These are phyloP conservation scores for Phytophthora quininea DNA, from an alignment of 352 stramenopile genomes.

Conservation along the genomic window DNA sequence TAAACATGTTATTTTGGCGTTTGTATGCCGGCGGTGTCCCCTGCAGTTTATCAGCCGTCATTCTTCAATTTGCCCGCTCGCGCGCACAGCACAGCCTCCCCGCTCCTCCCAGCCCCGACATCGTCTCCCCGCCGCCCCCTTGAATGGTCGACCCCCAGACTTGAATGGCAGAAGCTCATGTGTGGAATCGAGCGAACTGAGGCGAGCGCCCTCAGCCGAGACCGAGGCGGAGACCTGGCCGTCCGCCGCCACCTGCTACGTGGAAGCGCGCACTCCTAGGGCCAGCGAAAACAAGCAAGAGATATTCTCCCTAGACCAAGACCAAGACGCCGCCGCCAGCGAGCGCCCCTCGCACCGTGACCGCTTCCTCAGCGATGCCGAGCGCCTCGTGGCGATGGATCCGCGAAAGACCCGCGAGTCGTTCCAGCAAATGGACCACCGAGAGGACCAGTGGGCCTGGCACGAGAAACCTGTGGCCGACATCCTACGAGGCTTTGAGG, in stretches of 20 bases:
- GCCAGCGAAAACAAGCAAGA: constrained; percentile 31
- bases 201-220: constrained; percentile 22
- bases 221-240: constrained; percentile 32
- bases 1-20: constrained; percentile 10
- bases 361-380: constrained; percentile 67
- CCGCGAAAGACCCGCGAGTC: constrained; percentile 61
- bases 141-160: constrained; percentile 49
- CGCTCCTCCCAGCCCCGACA: background rate
- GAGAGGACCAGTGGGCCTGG: constrained; percentile 57
- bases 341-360: constrained; percentile 43
- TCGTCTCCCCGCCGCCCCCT: constrained; percentile 16
- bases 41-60: constrained; percentile 4
- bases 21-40: constrained; percentile 8
- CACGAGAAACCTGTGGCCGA: constrained; percentile 49
- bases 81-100: constrained; percentile 6
- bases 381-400: constrained; percentile 53
- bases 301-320: constrained; percentile 14
- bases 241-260: constrained; percentile 70
- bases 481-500: constrained; percentile 52
- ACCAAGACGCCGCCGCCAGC: constrained; percentile 13
- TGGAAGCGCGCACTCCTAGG: constrained; percentile 68
- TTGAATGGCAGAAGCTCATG: constrained; percentile 41
- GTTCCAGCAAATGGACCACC: constrained; percentile 53
- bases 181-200: constrained; percentile 35
- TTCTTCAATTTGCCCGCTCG: constrained; percentile 20